Evolutionary conservation across 768 basidiomycete species (phyloP).

Genomic region (Guyanaporus albipodus): DNA sequence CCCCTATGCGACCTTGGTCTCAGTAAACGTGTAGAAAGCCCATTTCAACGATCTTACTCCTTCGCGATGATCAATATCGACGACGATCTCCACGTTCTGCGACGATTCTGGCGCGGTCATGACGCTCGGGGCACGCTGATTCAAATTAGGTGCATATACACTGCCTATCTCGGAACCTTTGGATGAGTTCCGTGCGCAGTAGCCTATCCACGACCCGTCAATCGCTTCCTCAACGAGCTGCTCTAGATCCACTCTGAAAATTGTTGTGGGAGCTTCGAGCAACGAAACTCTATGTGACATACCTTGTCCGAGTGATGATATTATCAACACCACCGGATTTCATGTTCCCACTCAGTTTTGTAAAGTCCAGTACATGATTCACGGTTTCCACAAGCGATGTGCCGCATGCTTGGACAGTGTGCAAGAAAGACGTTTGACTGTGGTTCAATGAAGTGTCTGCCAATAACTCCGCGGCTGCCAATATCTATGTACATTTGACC

Average conservation of each 20-base stretch:
- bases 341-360: constrained; percentile 84
- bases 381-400: constrained; percentile 96
- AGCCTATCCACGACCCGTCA: constrained; percentile 93
- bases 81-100: constrained; percentile 76
- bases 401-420: constrained; percentile 92
- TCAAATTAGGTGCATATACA: constrained; percentile 74
- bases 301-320: constrained; percentile 66
- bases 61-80: constrained; percentile 75
- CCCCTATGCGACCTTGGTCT: constrained; percentile 46
- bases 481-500: constrained; percentile 53
- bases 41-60: constrained; percentile 43
- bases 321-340: constrained; percentile 77
- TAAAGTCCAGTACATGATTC: constrained; percentile 95
- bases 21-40: neutral
- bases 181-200: constrained; percentile 71
- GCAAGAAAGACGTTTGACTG: constrained; percentile 80
- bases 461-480: constrained; percentile 90
- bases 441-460: constrained; percentile 79
- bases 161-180: constrained; percentile 85
- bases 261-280: neutral
- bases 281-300: constrained; percentile 21
- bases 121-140: constrained; percentile 43
- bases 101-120: constrained; percentile 32
- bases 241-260: constrained; percentile 64
- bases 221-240: constrained; percentile 85